A percentile compares a stretch with the other conserved stretches of the same genome.
Conservation (phyloP, 805 yeast genomes). For the Lipomyces chichibuensis region DNA sequence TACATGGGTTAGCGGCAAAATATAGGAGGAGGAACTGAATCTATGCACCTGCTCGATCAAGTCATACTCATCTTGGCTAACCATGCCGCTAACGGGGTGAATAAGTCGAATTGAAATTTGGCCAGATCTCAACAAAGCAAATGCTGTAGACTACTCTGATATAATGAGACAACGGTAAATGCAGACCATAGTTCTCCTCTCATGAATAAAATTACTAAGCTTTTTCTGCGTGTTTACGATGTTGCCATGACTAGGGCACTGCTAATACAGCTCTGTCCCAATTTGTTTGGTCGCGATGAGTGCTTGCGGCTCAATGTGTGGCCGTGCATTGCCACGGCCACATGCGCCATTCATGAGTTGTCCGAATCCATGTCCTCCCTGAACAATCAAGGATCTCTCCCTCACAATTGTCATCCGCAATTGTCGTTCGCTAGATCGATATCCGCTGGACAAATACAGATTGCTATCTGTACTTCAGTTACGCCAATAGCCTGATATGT, state of each 20-base stretch:
- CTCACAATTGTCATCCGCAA: too few relatives aligned
- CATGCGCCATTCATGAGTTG: too few relatives aligned
- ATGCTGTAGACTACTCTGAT: background rate
- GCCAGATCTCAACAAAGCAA: background rate
- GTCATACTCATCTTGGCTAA: slow-evolving; percentile 9
- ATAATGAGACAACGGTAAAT: background rate
- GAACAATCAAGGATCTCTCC: too few relatives aligned
- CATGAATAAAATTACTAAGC: background rate
- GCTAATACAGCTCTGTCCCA: too few relatives aligned
- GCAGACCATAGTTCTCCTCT: background rate
- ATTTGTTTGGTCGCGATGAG: too few relatives aligned
- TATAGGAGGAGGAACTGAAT: background rate
- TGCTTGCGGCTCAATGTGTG: too few relatives aligned
- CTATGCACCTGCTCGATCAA: slow-evolving; percentile 10
- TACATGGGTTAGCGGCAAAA: background rate
- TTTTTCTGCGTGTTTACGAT: background rate
- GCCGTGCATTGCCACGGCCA: too few relatives aligned
- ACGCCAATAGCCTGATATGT: background rate
- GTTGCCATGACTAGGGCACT: background rate
- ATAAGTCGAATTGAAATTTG: background rate
- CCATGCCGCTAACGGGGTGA: background rate
- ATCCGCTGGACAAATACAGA: too few relatives aligned
- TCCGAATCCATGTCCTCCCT: too few relatives aligned
- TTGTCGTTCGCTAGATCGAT: too few relatives aligned
- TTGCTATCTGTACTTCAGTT: background rate